Percentiles rank a stretch among this genome's conserved stretches.
Evolutionary conservation across 2,329 filamentous ascomycete genomes (phyloP).

Genomic region (Ophiostoma himal-ulmi): DNA sequence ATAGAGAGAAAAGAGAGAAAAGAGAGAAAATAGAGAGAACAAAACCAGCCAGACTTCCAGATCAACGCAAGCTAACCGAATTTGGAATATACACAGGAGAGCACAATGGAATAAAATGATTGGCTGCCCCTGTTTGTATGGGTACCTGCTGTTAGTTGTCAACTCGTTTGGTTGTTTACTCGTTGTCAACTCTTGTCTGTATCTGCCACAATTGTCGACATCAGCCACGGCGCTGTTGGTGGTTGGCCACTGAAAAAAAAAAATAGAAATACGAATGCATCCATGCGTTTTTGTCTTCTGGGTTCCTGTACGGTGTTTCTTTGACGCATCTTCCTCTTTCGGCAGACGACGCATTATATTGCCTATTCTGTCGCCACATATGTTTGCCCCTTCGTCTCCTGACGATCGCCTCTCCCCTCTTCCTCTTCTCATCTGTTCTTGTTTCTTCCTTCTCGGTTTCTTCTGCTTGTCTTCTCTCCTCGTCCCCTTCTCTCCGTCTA

Average conservation of each 20-base stretch:
- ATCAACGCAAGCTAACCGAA: not conserved
- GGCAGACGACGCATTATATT: not conserved
- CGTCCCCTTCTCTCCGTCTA: not conserved
- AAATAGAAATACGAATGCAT: not conserved
- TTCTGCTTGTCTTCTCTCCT: not conserved
- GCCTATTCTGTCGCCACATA: not conserved
- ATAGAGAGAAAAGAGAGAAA: not conserved
- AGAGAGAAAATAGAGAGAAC: too few species aligned
- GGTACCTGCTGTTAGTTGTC: not conserved
- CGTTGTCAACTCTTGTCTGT: not conserved
- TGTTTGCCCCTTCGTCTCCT: not conserved
- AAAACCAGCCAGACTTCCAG: not conserved
- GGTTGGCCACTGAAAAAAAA: not conserved
- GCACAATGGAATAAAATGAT: constrained; percentile 9
- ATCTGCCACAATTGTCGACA: not conserved
- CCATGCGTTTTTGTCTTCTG: not conserved
- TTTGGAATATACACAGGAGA: not conserved
- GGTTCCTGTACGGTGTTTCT: not conserved
- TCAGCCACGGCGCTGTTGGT: not conserved
- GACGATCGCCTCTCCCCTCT: not conserved
- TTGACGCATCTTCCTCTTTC: not conserved
- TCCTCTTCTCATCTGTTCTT: not conserved
- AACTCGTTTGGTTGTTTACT: not conserved
- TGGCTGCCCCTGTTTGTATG: not conserved
- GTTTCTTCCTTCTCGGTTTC: not conserved